Evolutionary conservation across 139 green algal genomes (phyloP).

Genomic region (Volvox reticuliferus): DNA sequence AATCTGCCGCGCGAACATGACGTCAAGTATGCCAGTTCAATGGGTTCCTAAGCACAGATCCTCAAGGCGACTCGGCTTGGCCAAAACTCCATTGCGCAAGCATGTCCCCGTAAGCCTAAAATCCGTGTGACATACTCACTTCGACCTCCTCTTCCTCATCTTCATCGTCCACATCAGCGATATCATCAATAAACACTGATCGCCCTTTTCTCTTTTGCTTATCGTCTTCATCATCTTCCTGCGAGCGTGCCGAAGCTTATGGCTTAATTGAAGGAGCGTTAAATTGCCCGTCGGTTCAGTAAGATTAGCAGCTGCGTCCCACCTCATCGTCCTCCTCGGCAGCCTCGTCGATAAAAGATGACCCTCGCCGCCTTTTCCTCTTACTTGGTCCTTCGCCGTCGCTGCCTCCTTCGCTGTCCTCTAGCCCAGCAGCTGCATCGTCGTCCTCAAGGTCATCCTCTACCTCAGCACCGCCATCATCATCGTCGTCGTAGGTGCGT

Average conservation of each 20-base stretch:
- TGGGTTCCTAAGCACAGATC: no score
- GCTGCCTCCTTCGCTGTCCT: constrained; percentile 50
- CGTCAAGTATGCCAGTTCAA: no score
- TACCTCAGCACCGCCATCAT: background rate
- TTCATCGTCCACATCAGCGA: constrained; percentile 87
- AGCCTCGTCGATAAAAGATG: constrained; percentile 84
- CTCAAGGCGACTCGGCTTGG: no score
- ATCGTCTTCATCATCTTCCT: constrained; percentile 53
- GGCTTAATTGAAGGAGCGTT: background rate
- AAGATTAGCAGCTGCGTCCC: background rate
- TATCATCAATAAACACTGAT: constrained; percentile 90
- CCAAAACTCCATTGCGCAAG: no score
- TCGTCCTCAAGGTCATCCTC: constrained; percentile 53
- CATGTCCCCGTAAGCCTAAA: no score
- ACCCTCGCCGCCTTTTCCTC: constrained; percentile 39
- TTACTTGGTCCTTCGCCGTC: constrained; percentile 22
- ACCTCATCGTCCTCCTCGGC: constrained; percentile 83
- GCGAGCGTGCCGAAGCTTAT: background rate
- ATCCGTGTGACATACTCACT: constrained; percentile 37
- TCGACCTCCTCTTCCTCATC: constrained; percentile 92
- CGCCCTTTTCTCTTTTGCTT: constrained; percentile 52
- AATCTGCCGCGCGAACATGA: no score
- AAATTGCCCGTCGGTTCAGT: background rate
- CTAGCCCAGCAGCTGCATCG: constrained; percentile 40
- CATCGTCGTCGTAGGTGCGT: constrained; percentile 45